Evolutionary conservation across 768 basidiomycete species (phyloP), one percentile per base, ranked within the genome.

Genomic region (Tephrocybe sp.): DNA sequence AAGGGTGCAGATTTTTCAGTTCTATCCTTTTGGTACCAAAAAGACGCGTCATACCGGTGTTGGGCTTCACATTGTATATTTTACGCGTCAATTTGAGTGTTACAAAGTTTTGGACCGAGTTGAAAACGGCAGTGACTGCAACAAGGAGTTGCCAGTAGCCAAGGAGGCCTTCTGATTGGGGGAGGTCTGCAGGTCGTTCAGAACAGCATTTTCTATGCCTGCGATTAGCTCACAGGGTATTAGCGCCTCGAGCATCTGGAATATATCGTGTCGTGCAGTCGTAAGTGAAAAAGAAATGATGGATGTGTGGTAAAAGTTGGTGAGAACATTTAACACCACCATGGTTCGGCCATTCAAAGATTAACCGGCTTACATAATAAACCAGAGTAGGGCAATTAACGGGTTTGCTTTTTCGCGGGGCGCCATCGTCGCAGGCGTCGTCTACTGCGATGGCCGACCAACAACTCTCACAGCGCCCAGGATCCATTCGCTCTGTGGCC

Each of bases 111-210:
- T 97, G 93, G 2, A 83, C 61, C 2, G 85, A 83, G 74, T 98
- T 98, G 76, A 96, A 90, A 23, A 93, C 51, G 14, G 93, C 90
- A 45, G 85, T 78, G 18, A 76, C 72, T 32, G 92, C 82, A 32
- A 94, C 83, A 54, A 95, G 60, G 46, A 97, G 80, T 68, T 93
- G 88, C 93, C 94, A 98, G 66, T 83, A 79, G 1, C 93, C 92
- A 8, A 99, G 80, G 63, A 79, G 76, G 24, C 94, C 95, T 7
- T 73, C 71, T 12, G 74, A 71, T 42, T 82, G 71, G 0, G 90
- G 91, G 9, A 93, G 74, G 61, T 75, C 86, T 88, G 50, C 10
- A 24, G 21, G 24, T 4, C 58, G 24, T 45, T 11, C 39, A 34
- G 25, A 33, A 24, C 23, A 23, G 11, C 12, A 37, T 11, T 24